Percentiles rank a stretch among this genome's conserved stretches.
These are phyloP conservation scores for Rhizophagus sp. DNA, from an alignment of 192 early-diverging fungal species.

Conservation along the genomic window DNA sequence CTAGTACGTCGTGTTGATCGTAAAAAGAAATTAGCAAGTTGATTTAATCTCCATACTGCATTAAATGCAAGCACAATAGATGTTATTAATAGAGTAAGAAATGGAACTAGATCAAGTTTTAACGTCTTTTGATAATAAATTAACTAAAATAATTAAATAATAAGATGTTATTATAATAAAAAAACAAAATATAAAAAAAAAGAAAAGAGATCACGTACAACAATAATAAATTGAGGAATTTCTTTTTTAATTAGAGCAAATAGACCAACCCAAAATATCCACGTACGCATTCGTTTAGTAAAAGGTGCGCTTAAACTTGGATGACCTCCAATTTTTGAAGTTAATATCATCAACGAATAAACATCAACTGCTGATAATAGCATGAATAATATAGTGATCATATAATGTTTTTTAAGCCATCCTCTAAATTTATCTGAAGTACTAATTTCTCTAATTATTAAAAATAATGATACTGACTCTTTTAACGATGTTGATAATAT, in stretches of 20 bases:
- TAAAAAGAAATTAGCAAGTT: neutral
- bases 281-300: neutral
- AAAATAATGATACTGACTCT: neutral
- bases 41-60: neutral
- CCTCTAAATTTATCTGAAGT: neutral
- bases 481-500: neutral
- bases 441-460: neutral
- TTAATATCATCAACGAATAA: slow-evolving; percentile 1
- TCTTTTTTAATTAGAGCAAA: neutral
- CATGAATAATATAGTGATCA: neutral
- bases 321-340: neutral
- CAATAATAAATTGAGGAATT: neutral
- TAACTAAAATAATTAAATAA: neutral
- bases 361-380: neutral
- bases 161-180: neutral
- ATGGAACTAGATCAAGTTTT: neutral
- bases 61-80: neutral
- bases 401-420: neutral
- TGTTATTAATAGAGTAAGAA: neutral
- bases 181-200: neutral
- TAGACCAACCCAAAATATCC: slow-evolving; percentile 13
- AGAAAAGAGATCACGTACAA: neutral
- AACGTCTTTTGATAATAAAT: neutral
- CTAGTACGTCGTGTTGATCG: neutral
- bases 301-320: neutral